These are phyloP conservation scores for Plantago lanceolata DNA, from an alignment of 305 asterid species.

Conservation along the genomic window DNA sequence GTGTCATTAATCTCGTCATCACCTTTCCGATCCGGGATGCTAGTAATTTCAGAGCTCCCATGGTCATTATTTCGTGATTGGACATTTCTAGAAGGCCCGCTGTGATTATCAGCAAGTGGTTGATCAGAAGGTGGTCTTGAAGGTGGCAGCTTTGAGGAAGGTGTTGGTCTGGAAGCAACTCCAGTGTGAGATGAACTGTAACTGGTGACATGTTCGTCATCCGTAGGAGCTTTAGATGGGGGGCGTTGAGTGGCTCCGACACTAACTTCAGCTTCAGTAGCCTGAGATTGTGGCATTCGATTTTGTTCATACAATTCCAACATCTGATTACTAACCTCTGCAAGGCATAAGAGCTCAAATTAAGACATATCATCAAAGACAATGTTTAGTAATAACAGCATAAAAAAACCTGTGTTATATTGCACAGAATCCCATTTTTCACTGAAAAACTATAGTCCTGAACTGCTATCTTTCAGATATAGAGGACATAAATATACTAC, in stretches of 20 bases:
- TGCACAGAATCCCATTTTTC: too few relatives aligned
- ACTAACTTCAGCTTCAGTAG: conserved; percentile 82
- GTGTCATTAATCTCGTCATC: conserved; percentile 37
- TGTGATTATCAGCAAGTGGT: conserved; percentile 39
- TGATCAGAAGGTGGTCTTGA: conserved; percentile 40
- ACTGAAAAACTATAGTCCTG: too few relatives aligned
- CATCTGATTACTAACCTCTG: conserved; percentile 99
- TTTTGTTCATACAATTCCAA: conserved; percentile 88
- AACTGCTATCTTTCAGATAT: not conserved
- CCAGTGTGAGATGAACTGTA: conserved; percentile 47
- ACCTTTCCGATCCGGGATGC: conserved; percentile 27
- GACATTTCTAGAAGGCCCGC: conserved; percentile 35
- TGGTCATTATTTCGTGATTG: conserved; percentile 46
- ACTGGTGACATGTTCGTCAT: conserved; percentile 46
- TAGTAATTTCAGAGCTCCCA: conserved; percentile 39
- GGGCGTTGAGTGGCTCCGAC: conserved; percentile 59
- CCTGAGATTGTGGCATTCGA: conserved; percentile 65
- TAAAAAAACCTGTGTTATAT: not conserved
- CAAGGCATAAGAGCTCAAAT: conserved; percentile 30
- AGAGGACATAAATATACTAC: not conserved
- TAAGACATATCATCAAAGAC: not conserved
- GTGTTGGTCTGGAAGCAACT: conserved; percentile 38
- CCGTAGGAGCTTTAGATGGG: conserved; percentile 42
- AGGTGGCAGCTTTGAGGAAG: conserved; percentile 44
- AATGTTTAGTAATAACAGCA: not conserved